Conservation (phyloP, 2,329 filamentous ascomycete species). For the Pseudogymnoascus sp. region DNA sequence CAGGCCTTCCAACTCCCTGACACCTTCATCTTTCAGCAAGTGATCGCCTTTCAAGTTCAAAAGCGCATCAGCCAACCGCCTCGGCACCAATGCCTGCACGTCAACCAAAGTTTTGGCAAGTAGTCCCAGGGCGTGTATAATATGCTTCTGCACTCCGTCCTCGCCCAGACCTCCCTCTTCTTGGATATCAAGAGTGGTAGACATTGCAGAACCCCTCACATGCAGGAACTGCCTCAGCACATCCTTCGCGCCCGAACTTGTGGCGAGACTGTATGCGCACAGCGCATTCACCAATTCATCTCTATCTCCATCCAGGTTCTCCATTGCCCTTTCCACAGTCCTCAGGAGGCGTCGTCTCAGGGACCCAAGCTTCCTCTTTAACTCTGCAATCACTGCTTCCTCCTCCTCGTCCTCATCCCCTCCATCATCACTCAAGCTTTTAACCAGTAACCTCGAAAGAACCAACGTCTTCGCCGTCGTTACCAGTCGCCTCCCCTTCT, state of each 20-base stretch:
- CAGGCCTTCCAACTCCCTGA: conserved; percentile 60
- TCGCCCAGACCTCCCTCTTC: conserved; percentile 38
- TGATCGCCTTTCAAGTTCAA: conserved; percentile 59
- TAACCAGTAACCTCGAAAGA: conserved; percentile 65
- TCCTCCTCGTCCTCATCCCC: conserved; percentile 28
- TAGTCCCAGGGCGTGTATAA: conserved; percentile 50
- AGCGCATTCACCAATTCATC: conserved; percentile 60
- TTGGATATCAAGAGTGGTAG: conserved; percentile 44
- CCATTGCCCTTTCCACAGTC: conserved; percentile 61
- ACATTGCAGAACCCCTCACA: conserved; percentile 61
- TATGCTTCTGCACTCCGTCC: conserved; percentile 41
- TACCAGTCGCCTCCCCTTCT: conserved; percentile 35
- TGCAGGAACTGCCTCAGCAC: conserved; percentile 71
- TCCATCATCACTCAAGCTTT: conserved; percentile 55
- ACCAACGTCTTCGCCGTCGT: conserved; percentile 65
- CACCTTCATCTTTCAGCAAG: conserved; percentile 61
- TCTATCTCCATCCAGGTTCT: conserved; percentile 44
- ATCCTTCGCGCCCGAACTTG: conserved; percentile 71
- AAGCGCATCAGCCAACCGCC: conserved; percentile 62
- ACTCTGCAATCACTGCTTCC: conserved; percentile 40
- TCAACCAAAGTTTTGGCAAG: conserved; percentile 71
- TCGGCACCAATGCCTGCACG: conserved; percentile 67
- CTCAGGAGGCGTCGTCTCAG: conserved; percentile 56
- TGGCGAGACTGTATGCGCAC: conserved; percentile 73
- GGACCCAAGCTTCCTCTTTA: conserved; percentile 54